These are phyloP conservation scores for Cinnamomum chago DNA, from an alignment of 164 flowering plant species.

Conservation along the genomic window DNA sequence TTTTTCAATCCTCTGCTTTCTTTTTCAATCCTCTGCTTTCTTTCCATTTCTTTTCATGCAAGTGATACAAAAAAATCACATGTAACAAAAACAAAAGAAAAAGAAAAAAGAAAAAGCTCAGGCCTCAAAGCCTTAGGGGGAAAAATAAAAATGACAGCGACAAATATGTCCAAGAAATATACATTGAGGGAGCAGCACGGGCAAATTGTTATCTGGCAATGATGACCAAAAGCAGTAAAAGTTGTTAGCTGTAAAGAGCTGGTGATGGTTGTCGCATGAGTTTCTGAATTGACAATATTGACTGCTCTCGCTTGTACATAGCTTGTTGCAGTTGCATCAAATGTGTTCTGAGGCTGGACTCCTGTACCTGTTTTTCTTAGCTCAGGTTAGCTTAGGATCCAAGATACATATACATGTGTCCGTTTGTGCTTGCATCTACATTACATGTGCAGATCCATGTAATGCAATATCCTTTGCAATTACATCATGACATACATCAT, in stretches of 20 bases:
- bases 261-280: constrained; percentile 14
- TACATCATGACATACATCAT: too few species aligned
- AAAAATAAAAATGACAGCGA: too few species aligned
- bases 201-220: not conserved
- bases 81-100: not conserved
- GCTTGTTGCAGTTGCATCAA: constrained; percentile 49
- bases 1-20: not conserved
- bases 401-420: too few species aligned
- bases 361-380: constrained; percentile 51
- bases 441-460: not conserved
- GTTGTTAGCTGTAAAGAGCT: not conserved
- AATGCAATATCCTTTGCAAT: not conserved
- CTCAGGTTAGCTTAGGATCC: not conserved
- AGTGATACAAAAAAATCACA: not conserved
- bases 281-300: constrained; percentile 15
- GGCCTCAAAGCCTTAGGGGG: not conserved
- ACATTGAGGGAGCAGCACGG: not conserved
- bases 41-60: not conserved
- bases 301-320: constrained; percentile 16
- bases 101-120: not conserved
- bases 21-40: not conserved
- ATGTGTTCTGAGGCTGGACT: constrained; percentile 60
- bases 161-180: not conserved
- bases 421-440: not conserved
- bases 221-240: not conserved